Evolutionary conservation across 805 yeast species (phyloP).

Genomic region (Saturnispora saitoi): DNA sequence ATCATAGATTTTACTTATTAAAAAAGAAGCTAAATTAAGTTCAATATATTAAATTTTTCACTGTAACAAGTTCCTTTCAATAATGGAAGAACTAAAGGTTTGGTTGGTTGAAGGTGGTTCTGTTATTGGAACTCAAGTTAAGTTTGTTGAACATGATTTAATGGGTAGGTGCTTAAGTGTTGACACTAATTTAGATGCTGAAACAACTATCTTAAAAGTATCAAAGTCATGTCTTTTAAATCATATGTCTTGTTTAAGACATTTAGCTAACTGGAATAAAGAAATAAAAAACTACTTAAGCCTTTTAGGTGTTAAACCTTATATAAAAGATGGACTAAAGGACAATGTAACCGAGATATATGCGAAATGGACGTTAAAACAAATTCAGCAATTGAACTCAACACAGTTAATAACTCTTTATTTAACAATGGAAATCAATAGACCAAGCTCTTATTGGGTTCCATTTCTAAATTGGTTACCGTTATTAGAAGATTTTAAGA

Average conservation of each 20-base stretch:
- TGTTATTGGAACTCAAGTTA: slow-evolving; percentile 20
- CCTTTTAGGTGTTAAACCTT: not conserved
- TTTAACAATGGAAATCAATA: slow-evolving; percentile 35
- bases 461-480: slow-evolving; percentile 68
- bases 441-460: slow-evolving; percentile 50
- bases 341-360: slow-evolving; percentile 13
- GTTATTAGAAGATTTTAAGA: slow-evolving; percentile 37
- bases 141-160: slow-evolving; percentile 33
- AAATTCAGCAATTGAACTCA: slow-evolving; percentile 40
- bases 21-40: not conserved
- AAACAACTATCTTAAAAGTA: slow-evolving; percentile 44
- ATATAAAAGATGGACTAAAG: not conserved
- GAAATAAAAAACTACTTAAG: slow-evolving; percentile 3
- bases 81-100: not conserved
- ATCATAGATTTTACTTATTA: slow-evolving; percentile 48
- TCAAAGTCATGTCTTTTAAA: slow-evolving; percentile 54
- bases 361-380: slow-evolving; percentile 17
- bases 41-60: not conserved
- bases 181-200: slow-evolving; percentile 26
- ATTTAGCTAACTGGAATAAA: slow-evolving; percentile 25
- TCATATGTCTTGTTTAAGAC: slow-evolving; percentile 41
- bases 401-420: slow-evolving; percentile 52
- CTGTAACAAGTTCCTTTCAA: not conserved
- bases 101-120: slow-evolving; percentile 2
- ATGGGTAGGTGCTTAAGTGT: slow-evolving; percentile 64